These are phyloP conservation scores for Ambrosiella cleistominuta DNA, from an alignment of 2,329 filamentous ascomycete genomes.

Conservation along the genomic window DNA sequence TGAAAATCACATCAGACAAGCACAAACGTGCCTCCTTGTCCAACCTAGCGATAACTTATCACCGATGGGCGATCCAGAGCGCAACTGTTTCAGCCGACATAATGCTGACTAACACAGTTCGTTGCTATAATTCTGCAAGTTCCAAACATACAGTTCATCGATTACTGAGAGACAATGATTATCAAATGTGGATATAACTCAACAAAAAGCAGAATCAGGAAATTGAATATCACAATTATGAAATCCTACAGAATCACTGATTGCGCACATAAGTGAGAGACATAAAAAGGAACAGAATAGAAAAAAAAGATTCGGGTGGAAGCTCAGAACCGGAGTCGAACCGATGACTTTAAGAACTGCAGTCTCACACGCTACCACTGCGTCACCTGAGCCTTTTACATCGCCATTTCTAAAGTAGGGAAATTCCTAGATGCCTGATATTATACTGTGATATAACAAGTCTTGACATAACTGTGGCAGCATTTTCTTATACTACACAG, in stretches of 20 bases:
- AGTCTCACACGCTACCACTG: constrained; percentile 13
- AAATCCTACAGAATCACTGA: not conserved
- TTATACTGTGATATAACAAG: not conserved
- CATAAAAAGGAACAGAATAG: not conserved
- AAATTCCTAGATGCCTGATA: not conserved
- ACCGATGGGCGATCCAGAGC: not conserved
- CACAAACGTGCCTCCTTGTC: not conserved
- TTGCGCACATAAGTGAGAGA: not conserved
- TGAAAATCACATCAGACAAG: not conserved
- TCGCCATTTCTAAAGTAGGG: not conserved
- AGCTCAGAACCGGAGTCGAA: constrained; percentile 13
- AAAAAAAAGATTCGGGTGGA: not conserved
- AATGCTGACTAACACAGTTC: too few species aligned
- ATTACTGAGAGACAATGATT: too few species aligned
- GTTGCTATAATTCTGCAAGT: too few species aligned
- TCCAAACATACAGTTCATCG: too few species aligned
- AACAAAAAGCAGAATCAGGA: not conserved
- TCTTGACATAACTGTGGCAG: too few species aligned
- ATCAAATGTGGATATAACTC: not conserved
- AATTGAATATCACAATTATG: not conserved
- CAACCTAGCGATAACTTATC: not conserved
- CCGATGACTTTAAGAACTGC: constrained; percentile 13
- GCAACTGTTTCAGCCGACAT: too few species aligned
- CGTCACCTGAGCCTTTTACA: constrained; percentile 8
- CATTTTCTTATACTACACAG: too few species aligned